These are phyloP conservation scores for Cucumis melo DNA, from an alignment of 306 rosid genomes.

Conservation along the genomic window DNA sequence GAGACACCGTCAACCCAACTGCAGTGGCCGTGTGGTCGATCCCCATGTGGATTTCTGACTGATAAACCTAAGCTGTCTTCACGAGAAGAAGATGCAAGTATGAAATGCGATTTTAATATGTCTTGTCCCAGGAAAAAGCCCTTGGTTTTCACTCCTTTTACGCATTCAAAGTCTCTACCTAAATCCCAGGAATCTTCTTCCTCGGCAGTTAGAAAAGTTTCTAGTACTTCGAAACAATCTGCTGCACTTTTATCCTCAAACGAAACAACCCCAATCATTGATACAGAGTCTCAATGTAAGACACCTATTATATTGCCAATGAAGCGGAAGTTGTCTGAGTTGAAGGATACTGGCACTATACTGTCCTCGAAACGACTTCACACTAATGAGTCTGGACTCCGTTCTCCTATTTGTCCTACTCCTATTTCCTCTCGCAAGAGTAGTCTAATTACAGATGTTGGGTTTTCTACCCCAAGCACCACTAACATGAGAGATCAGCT, in stretches of 20 bases:
- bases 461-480: constrained; percentile 41
- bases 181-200: constrained; percentile 36
- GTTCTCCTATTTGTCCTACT: constrained; percentile 62
- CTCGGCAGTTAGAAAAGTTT: constrained; percentile 26
- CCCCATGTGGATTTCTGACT: constrained; percentile 58
- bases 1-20: constrained; percentile 47
- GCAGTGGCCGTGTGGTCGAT: constrained; percentile 86
- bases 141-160: constrained; percentile 48
- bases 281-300: constrained; percentile 56
- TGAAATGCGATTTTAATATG: constrained; percentile 27
- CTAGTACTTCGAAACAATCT: constrained; percentile 33
- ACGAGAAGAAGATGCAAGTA: constrained; percentile 41
- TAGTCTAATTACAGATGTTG: constrained; percentile 35
- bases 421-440: constrained; percentile 39
- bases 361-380: constrained; percentile 58
- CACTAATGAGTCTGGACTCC: constrained; percentile 57
- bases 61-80: constrained; percentile 38
- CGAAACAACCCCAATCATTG: constrained; percentile 28
- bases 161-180: constrained; percentile 35
- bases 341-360: constrained; percentile 45
- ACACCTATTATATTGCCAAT: constrained; percentile 55
- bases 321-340: constrained; percentile 61
- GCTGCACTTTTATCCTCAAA: constrained; percentile 25
- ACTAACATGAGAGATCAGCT: constrained; percentile 38
- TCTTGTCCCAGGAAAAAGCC: constrained; percentile 49